These are phyloP conservation scores for Keithomyces neogunnii DNA, from an alignment of 2,329 filamentous ascomycete genomes.

Conservation along the genomic window DNA sequence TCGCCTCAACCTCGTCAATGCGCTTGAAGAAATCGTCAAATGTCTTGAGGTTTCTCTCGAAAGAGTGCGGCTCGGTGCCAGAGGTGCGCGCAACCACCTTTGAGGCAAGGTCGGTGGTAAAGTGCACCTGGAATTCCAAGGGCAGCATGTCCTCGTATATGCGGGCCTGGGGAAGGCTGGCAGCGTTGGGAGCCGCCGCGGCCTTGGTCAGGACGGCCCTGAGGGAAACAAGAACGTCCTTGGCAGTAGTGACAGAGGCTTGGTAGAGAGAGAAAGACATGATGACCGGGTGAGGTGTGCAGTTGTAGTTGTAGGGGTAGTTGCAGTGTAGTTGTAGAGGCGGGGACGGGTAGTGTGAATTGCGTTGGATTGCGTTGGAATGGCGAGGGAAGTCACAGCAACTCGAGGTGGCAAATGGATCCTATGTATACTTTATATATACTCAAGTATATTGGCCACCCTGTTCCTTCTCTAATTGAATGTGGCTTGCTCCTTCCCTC, in stretches of 20 bases:
- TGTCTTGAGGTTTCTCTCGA: conserved; percentile 21
- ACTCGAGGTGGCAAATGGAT: background rate
- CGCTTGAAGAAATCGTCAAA: conserved; percentile 26
- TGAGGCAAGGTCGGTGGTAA: conserved; percentile 19
- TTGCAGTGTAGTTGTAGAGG: background rate
- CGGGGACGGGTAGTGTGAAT: background rate
- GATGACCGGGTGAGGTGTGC: conserved; percentile 12
- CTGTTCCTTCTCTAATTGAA: background rate
- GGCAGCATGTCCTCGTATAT: conserved; percentile 35
- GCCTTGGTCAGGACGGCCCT: conserved; percentile 27
- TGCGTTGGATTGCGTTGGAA: background rate
- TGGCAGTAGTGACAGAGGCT: conserved; percentile 22
- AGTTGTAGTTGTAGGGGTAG: background rate
- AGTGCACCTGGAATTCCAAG: conserved; percentile 30
- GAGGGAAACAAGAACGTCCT: conserved; percentile 23
- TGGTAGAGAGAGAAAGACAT: conserved; percentile 36
- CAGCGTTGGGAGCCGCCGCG: conserved; percentile 22
- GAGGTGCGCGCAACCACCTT: conserved; percentile 25
- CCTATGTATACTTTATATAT: background rate
- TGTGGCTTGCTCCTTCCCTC: background rate
- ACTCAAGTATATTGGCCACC: background rate
- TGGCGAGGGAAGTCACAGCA: background rate
- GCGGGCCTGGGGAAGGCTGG: conserved; percentile 21
- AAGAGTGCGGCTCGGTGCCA: conserved; percentile 19
- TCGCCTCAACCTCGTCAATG: conserved; percentile 21